phyloP scores from a whole-genome alignment of 805 yeast genomes.

The Ogataea nonfermentans region DNA sequence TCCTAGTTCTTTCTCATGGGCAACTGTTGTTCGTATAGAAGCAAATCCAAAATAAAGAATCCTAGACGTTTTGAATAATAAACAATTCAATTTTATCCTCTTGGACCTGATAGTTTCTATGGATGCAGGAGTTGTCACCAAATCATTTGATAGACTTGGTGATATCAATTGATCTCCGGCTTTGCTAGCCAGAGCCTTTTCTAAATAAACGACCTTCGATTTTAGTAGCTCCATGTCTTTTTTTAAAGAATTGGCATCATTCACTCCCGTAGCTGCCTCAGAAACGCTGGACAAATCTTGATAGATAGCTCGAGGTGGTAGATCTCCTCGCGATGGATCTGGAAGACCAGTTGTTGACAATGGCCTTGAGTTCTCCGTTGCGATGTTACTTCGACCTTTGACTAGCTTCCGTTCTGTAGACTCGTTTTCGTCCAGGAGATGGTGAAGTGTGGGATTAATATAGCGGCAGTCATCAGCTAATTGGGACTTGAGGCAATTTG shows the following conservation, averaged over 20 bases:
- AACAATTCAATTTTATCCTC: conserved; percentile 9
- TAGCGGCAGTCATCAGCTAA: conserved; percentile 26
- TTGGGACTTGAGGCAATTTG: conserved; percentile 28
- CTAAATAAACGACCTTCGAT: conserved; percentile 11
- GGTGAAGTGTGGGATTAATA: conserved; percentile 6
- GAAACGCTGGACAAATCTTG: background rate
- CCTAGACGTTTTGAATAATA: conserved; percentile 16
- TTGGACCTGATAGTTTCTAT: conserved; percentile 10
- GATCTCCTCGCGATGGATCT: background rate
- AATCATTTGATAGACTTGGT: no score
- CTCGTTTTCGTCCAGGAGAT: background rate
- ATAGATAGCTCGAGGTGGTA: background rate
- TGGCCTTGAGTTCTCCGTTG: no score
- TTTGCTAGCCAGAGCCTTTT: conserved; percentile 5
- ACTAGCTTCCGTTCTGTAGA: background rate
- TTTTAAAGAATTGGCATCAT: conserved; percentile 4
- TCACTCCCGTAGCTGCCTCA: background rate
- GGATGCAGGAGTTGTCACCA: background rate
- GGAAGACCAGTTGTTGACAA: no score
- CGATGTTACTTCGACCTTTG: background rate
- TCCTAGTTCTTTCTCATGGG: conserved; percentile 3
- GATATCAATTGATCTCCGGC: background rate
- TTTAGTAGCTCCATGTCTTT: conserved; percentile 15
- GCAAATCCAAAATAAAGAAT: conserved; percentile 14
- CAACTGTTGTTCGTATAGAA: conserved; percentile 13